Evolutionary conservation across 192 early-diverging fungal species (phyloP), one percentile per base, ranked within the genome.

Genomic region (Backusella psychrophila): DNA sequence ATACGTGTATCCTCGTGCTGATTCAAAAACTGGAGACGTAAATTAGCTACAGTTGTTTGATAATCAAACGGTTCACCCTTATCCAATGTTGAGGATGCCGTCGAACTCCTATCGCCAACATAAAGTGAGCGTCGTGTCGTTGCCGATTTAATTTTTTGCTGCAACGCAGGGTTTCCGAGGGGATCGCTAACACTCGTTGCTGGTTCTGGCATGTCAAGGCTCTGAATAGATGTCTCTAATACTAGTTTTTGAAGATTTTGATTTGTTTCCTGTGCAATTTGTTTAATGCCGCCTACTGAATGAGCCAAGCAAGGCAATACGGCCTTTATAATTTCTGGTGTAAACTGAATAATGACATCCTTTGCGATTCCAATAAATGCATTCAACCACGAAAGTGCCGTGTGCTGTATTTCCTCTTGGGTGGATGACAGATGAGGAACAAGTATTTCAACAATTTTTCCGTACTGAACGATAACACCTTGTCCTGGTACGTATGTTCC

Each of bases 1-100:
- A 96, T 88, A 38, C 97, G 87, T 1, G 98, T 97, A 72, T 96
- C 95, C 80, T 99, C 97, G 71, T 94, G 91, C 71, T 95, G 93
- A 80, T 98, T 94, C 73, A 91, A 83, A 70, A 94, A 93, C 72
- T 94, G 92, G 14, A 87, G 77, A 49, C 93, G 92, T 6, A 99
- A 71, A 0, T 93, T 89, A 31, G 90, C 90, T 7, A 98, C 93
- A 0, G 95, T 95, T 1, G 88, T 82, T 42, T 91, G 90, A 69
- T 94, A 93, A 84, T 99, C 96, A 83, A 99, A 95, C 12, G 91
- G 89, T 82, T 94, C 91, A 19, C 23, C 71, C n/a, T 26, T 31
- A 44, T 35, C 39, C 15, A 69, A 23, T 4, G 68, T 69, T 41
- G 56, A 34, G 41, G 68, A 36, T 14, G 33, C 23, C 8, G 11